These are phyloP conservation scores for Xerocomus spinulosus DNA, from an alignment of 768 basidiomycete genomes.

Conservation along the genomic window DNA sequence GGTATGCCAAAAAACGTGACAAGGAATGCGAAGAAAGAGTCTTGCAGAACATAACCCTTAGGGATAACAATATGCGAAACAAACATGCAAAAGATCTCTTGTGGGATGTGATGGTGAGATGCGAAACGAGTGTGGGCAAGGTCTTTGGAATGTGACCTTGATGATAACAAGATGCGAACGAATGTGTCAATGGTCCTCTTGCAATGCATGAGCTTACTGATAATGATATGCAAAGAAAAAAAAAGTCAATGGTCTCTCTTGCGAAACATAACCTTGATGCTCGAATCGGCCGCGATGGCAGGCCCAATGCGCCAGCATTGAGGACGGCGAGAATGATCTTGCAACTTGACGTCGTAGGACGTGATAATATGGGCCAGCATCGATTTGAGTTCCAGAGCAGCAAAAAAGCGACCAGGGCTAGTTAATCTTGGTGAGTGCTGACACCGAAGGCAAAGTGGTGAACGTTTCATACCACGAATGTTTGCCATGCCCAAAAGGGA, in stretches of 20 bases:
- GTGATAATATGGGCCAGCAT: conserved; percentile 12
- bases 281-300: conserved; percentile 2
- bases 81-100: neutral
- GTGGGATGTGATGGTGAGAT: no score
- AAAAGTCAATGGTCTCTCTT: neutral
- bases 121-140: no score
- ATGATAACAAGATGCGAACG: neutral
- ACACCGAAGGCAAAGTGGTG: neutral
- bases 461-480: conserved; percentile 12
- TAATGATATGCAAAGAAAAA: neutral
- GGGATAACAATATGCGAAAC: neutral
- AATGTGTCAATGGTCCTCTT: neutral
- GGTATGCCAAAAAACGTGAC: neutral
- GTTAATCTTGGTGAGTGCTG: neutral
- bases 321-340: neutral
- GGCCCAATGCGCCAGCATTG: conserved; percentile 13
- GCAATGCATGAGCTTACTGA: neutral
- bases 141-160: neutral
- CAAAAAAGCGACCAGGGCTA: conserved; percentile 12
- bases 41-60: neutral
- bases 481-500: conserved; percentile 36
- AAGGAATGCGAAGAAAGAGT: neutral
- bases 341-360: conserved; percentile 9
- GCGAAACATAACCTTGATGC: conserved; percentile 3
- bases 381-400: conserved; percentile 6